These are phyloP conservation scores for Aspergillus chevalieri DNA, from an alignment of 2,329 filamentous ascomycete genomes.

Conservation along the genomic window DNA sequence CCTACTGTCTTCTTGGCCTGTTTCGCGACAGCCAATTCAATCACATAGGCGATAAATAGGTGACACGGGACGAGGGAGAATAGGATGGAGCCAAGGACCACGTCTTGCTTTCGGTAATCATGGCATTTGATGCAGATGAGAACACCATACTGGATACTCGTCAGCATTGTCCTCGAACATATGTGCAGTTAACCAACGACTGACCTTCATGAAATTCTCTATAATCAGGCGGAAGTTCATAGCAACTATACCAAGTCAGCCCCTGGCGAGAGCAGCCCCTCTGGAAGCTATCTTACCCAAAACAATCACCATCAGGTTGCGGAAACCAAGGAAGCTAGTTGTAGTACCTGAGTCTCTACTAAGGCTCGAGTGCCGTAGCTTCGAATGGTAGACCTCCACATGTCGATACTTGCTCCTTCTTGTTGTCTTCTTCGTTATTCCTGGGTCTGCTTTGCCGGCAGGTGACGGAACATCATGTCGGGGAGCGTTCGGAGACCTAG, in stretches of 20 bases:
- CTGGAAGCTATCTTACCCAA: constrained; percentile 53
- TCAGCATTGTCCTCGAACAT: background rate
- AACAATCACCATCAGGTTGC: constrained; percentile 93
- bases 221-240: constrained; percentile 92
- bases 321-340: constrained; percentile 86
- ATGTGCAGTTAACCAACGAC: constrained; percentile 1
- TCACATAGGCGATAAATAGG: constrained; percentile 80
- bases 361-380: constrained; percentile 67
- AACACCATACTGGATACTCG: constrained; percentile 68
- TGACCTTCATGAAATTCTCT: constrained; percentile 90
- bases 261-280: constrained; percentile 5
- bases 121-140: constrained; percentile 87
- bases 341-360: constrained; percentile 70
- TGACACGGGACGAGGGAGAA: constrained; percentile 88
- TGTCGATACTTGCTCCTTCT: constrained; percentile 74
- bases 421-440: constrained; percentile 14
- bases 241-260: constrained; percentile 56
- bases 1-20: constrained; percentile 66
- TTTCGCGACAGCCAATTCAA: constrained; percentile 75
- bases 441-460: constrained; percentile 4
- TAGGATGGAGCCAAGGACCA: constrained; percentile 67
- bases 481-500: constrained; percentile 7
- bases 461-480: constrained; percentile 2
- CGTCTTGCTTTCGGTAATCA: constrained; percentile 73
- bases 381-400: constrained; percentile 76